phyloP scores from a whole-genome alignment of 129 eudicot genomes.

The Silybum marianum region DNA sequence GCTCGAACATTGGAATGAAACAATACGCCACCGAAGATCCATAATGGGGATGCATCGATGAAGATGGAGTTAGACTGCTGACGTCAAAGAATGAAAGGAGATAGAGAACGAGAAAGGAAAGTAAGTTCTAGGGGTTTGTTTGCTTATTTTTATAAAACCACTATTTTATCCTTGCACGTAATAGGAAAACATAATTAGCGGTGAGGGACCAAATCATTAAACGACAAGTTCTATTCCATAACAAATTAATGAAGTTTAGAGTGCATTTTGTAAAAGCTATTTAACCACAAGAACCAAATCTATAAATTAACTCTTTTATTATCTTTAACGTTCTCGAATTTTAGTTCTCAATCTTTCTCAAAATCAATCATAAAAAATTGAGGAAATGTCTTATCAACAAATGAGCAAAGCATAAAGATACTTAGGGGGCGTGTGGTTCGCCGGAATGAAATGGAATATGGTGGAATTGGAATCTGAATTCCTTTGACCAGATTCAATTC shows the following conservation, averaged over 20 bases:
- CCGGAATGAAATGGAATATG: no score
- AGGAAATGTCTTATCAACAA: background rate
- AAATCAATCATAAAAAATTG: background rate
- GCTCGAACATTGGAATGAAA: background rate
- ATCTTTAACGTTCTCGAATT: background rate
- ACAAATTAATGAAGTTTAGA: background rate
- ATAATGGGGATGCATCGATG: no score
- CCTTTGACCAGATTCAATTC: no score
- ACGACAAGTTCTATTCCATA: background rate
- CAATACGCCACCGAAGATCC: background rate
- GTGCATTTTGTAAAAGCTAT: background rate
- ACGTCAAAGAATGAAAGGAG: background rate
- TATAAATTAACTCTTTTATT: background rate
- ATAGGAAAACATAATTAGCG: background rate
- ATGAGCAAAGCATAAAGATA: no score
- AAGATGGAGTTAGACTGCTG: background rate
- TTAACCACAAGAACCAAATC: background rate
- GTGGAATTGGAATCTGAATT: no score
- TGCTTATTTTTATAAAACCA: background rate
- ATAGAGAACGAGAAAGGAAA: background rate
- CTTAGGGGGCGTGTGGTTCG: no score
- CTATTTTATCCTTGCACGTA: background rate
- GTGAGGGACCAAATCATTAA: background rate
- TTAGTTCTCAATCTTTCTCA: background rate
- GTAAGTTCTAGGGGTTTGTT: background rate